phyloP scores from a whole-genome alignment of 441 rosid species.

The Viola pubescens region DNA sequence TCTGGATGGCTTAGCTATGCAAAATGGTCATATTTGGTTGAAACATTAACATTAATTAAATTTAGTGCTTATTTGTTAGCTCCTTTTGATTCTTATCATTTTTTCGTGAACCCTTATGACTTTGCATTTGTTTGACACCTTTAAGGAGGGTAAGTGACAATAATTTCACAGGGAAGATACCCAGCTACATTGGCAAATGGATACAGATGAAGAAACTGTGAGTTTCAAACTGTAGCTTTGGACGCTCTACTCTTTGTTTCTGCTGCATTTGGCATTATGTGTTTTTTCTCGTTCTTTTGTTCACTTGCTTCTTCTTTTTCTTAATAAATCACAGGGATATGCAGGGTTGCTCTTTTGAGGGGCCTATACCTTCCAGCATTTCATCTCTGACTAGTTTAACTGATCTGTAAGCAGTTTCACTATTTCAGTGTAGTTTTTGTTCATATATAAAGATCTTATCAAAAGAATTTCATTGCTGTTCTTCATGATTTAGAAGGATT shows the following conservation, averaged over 20 bases:
- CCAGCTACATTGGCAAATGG: constrained; percentile 61
- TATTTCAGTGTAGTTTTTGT: constrained; percentile 7
- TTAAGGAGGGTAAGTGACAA: constrained; percentile 73
- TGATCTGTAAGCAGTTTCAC: constrained; percentile 54
- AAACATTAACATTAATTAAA: neutral
- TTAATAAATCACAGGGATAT: constrained; percentile 48
- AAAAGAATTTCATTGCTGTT: constrained; percentile 9
- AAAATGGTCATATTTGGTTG: neutral
- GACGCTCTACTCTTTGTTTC: neutral
- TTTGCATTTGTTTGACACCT: constrained; percentile 11
- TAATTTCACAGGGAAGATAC: constrained; percentile 62
- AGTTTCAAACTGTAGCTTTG: constrained; percentile 18
- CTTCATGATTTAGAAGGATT: constrained; percentile 52
- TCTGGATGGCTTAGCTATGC: neutral
- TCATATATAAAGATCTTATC: neutral
- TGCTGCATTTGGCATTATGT: neutral
- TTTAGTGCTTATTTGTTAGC: no score
- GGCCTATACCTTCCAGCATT: constrained; percentile 71
- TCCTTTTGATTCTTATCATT: neutral
- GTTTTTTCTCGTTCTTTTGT: neutral
- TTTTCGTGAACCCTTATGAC: neutral
- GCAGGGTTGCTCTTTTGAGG: constrained; percentile 67
- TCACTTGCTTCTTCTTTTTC: neutral
- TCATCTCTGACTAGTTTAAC: constrained; percentile 50
- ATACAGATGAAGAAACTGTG: constrained; percentile 58